These are phyloP conservation scores for Arthrocladium fulminans DNA, from an alignment of 2,329 filamentous ascomycete species.

Conservation along the genomic window DNA sequence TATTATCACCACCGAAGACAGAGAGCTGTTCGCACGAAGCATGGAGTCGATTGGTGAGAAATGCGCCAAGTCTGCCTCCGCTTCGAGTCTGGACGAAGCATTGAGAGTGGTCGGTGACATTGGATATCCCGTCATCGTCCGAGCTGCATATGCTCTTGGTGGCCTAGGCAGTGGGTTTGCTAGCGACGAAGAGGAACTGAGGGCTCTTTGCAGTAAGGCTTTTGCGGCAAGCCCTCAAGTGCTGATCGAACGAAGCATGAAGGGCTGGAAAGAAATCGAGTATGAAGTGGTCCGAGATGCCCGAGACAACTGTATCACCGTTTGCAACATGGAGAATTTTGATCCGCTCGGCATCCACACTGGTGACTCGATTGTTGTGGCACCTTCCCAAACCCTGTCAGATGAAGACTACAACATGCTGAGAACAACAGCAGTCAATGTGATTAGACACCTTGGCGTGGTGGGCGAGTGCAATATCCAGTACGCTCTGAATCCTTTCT, in stretches of 20 bases:
- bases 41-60: conserved; percentile 99
- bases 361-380: conserved; percentile 95
- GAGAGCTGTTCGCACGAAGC: conserved; percentile 91
- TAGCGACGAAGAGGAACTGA: conserved; percentile 71
- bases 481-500: conserved; percentile 92
- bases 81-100: conserved; percentile 79
- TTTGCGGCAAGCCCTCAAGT: conserved; percentile 94
- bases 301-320: conserved; percentile 96
- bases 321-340: conserved; percentile 99
- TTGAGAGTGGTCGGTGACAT: conserved; percentile 82
- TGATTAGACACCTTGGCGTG: conserved; percentile 92
- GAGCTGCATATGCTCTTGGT: conserved; percentile 90
- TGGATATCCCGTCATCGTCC: conserved; percentile 92
- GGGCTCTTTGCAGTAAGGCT: conserved; percentile 86
- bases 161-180: conserved; percentile 94
- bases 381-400: conserved; percentile 89
- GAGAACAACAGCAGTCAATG: conserved; percentile 89
- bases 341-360: conserved; percentile 97
- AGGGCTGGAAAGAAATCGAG: conserved; percentile 99
- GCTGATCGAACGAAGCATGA: conserved; percentile 96
- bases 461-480: conserved; percentile 99
- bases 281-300: conserved; percentile 96
- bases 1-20: conserved; percentile 96
- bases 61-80: conserved; percentile 93
- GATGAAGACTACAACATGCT: conserved; percentile 99